Percentiles rank a stretch among this genome's conserved stretches.
phyloP scores from a whole-genome alignment of 331 rosid genomes.

The Cucumis variabilis region DNA sequence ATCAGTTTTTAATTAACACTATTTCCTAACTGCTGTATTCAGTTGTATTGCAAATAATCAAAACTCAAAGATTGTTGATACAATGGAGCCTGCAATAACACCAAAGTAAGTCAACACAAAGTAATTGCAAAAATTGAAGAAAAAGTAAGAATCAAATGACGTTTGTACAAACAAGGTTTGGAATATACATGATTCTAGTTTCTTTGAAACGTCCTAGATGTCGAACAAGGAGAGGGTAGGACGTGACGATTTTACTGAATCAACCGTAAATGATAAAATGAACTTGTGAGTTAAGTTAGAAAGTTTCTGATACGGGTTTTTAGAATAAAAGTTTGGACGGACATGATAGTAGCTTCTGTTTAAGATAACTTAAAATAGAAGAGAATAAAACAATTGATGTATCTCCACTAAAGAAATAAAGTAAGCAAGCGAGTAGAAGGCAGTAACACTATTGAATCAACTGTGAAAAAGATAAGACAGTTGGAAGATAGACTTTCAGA shows the following conservation, averaged over 20 bases:
- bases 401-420: neutral
- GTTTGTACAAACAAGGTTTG: neutral
- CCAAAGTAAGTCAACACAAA: neutral
- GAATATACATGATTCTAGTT: neutral
- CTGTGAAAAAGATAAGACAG: neutral
- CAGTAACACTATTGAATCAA: neutral
- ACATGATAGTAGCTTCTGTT: neutral
- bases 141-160: neutral
- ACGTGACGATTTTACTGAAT: neutral
- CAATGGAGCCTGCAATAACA: slow-evolving; percentile 79
- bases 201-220: neutral
- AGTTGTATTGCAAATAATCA: slow-evolving; percentile 80
- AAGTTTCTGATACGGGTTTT: neutral
- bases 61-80: slow-evolving; percentile 84
- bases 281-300: neutral
- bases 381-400: neutral
- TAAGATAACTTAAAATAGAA: neutral
- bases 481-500: neutral
- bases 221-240: neutral
- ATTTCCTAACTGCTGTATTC: neutral
- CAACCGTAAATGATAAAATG: neutral
- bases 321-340: neutral
- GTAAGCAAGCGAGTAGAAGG: neutral
- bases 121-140: slow-evolving; percentile 11
- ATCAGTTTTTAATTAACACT: slow-evolving; percentile 11